phyloP scores from a whole-genome alignment of 352 stramenopile species.

The Pythium grandisporangium region DNA sequence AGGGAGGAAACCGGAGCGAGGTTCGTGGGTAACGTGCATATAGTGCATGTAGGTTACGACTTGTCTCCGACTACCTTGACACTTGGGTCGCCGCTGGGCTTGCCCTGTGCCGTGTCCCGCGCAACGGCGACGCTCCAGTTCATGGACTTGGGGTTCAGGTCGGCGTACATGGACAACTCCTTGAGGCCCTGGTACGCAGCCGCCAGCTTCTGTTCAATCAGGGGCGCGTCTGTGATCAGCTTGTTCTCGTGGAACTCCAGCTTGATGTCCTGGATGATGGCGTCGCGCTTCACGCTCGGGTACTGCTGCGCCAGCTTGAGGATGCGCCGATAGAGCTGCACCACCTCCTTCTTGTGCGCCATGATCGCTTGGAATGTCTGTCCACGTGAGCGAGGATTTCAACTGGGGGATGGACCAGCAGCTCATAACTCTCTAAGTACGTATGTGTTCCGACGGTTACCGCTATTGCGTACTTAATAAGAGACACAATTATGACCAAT shows the following conservation, averaged over 20 bases:
- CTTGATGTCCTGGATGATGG: constrained; percentile 80
- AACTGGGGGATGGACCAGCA: too few species aligned
- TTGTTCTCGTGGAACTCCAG: constrained; percentile 78
- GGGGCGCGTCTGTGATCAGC: constrained; percentile 36
- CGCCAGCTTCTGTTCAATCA: constrained; percentile 60
- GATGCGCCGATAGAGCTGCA: constrained; percentile 74
- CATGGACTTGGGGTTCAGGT: constrained; percentile 38
- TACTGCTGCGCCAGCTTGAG: constrained; percentile 79
- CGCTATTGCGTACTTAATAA: too few species aligned
- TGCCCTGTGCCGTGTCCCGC: constrained; percentile 14
- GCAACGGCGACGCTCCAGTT: constrained; percentile 72
- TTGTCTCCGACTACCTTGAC: constrained; percentile 41
- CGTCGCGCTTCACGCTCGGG: constrained; percentile 78
- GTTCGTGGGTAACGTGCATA: neutral
- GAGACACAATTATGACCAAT: too few species aligned
- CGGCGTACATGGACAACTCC: constrained; percentile 71
- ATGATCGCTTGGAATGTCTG: too few species aligned
- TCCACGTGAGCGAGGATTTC: too few species aligned
- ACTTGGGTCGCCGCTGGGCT: neutral
- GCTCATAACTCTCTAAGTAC: too few species aligned
- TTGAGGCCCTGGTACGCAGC: constrained; percentile 59
- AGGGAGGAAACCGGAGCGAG: neutral
- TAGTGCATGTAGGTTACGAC: constrained; percentile 3
- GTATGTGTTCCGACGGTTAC: too few species aligned
- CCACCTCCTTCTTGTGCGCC: constrained; percentile 40